Base-by-base conservation (phyloP, 2,329 filamentous ascomycete species). In the Chaetomiaceae sp. region DNA sequence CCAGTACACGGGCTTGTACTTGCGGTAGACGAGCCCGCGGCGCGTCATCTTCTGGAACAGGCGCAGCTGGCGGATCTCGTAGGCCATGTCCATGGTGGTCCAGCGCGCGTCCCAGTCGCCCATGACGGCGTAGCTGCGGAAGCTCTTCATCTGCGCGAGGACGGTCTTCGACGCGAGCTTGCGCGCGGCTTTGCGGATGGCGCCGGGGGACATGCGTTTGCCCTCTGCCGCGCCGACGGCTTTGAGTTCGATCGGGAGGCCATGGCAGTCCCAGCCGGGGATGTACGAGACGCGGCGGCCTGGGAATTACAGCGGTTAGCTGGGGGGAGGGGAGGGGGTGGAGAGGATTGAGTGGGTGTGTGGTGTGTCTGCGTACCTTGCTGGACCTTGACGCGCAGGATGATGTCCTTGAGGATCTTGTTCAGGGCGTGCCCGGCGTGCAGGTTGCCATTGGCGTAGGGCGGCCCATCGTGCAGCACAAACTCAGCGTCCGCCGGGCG, bases 211-310 rank as follows among this genome's bases (percentile, higher is more conserved):
- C 65, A 77, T 75, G 43, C 62, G 65, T 56, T 73, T 75, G 51
- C 66, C 52, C 68, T 68, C 61, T 70, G 65, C 60, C 7, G 73
- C 71, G 62, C 87, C 87, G 14, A 99, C 78, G 21, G 91, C 94
- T 72, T 97, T 99, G 63, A 97, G 79, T 76, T 99, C 94, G 65
- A 99, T 99, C 1, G 94, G 94, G 44, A 99, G 78, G 0, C 94
- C 94, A 74, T 99, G 94, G 61, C 94, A 99, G 68, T 99, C 95
- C 94, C 94, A 99, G 41, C 94, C 92, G 2, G 94, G 94, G 14
- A 90, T 77, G 65, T 95, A 99, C 34, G 84, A 77, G 30, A 97
- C 85, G 57, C 82, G 78, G 61, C 81, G 85, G 16, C 89, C 64
- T 71, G 42, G 11, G 33, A 8, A 51, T 11, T 10, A 10, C 6